Conservation (phyloP, 495 filamentous ascomycete species). For the Opeltia flavorubescens region DNA sequence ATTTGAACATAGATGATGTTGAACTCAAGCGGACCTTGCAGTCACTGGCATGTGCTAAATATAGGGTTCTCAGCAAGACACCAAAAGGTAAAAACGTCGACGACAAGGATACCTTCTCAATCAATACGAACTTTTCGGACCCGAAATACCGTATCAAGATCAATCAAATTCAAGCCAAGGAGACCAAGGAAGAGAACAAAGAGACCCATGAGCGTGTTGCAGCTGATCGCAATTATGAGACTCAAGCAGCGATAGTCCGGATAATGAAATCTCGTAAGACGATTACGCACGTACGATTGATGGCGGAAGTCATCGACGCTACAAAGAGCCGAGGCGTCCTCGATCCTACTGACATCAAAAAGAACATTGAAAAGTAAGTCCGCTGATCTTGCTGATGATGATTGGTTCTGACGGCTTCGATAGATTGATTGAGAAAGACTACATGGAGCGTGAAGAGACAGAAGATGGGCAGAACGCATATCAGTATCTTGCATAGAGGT, state of each 20-base stretch:
- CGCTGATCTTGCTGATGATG: background rate
- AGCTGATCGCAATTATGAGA: conserved; percentile 85
- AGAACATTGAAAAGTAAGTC: conserved; percentile 84
- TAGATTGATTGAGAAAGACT: conserved; percentile 91
- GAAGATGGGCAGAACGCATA: conserved; percentile 39
- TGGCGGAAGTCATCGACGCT: conserved; percentile 76
- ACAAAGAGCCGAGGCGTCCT: conserved; percentile 74
- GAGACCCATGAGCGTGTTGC: conserved; percentile 82
- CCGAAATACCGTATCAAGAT: conserved; percentile 89
- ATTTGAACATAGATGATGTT: conserved; percentile 41
- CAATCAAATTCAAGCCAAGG: conserved; percentile 94
- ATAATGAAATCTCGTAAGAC: conserved; percentile 93
- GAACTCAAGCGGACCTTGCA: conserved; percentile 86
- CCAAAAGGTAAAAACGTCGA: conserved; percentile 75
- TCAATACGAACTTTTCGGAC: conserved; percentile 65
- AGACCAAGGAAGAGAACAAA: conserved; percentile 83
- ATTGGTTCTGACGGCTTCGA: background rate
- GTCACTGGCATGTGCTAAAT: conserved; percentile 79
- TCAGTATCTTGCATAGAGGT: conserved; percentile 68
- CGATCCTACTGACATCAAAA: conserved; percentile 78
- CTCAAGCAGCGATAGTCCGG: conserved; percentile 88
- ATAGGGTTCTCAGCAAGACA: conserved; percentile 71
- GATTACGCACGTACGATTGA: conserved; percentile 69
- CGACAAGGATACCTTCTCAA: conserved; percentile 59
- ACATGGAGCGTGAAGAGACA: conserved; percentile 73